Base-by-base conservation (phyloP, 2,329 filamentous ascomycete genomes). In the Monosporascus cannonballus region DNA sequence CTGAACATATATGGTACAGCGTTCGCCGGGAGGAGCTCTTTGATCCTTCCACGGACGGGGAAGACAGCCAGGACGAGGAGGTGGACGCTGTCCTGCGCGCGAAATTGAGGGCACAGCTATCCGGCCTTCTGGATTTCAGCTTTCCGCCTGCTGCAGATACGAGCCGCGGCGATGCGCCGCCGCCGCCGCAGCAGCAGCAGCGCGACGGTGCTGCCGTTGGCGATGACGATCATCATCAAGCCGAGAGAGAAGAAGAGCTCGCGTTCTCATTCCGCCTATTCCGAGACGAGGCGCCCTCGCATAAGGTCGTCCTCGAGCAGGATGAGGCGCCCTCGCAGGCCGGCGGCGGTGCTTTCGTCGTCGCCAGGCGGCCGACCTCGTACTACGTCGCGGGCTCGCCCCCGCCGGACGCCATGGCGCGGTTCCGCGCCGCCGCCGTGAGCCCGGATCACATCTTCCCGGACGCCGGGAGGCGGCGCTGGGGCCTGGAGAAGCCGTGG, bases 401-500 rank as follows among this genome's bases (percentile, higher is more conserved):
- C 17, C 66, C 73, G 0, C 61, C 67, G 0, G 63, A 69, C 46
- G 63, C 70, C 59, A 69, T 64, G 47, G 62, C 63, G 22, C 63
- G 73, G 56, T 80, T 79, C 53, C 66, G 65, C 30, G 60, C 59
- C n/a, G 71, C 73, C 3, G 79, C 83, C 3, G 67, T 86, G 11
- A 76, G 67, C 30, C 77, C 75, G 6, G 76, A 79, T n/a, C 74
- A 80, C 15, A 65, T 86, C 15, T 49, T 79, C 2, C 61, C 61
- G 22, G 68, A 72, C 54, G 74, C 75, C n/a, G 62, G 60, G 46
- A 67, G 64, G 59, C 70, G 75, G 51, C 71, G 72, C 6, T 85
- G 81, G 81, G 83, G 82, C 0, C 65, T 81, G 42, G 81, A 85
- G 64, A 71, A 80, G 58, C 81, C 82, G 2, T 86, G 83, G 83